Evolutionary conservation across 2,329 filamentous ascomycete genomes (phyloP).

Genomic region (Colletotrichum kahawae): DNA sequence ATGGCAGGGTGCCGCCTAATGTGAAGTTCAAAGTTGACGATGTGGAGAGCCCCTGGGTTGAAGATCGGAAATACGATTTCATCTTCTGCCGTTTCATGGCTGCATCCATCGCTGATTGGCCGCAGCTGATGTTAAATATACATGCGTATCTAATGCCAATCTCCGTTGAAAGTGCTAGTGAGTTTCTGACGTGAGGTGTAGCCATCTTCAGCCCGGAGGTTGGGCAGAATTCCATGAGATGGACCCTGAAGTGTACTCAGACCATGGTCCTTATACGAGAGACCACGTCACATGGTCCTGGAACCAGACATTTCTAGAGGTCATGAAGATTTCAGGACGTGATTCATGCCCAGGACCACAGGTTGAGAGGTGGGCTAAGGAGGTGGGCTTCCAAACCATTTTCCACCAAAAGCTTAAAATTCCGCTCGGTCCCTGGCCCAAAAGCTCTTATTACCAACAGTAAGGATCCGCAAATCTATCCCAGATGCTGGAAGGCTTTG

Average conservation of each 20-base stretch:
- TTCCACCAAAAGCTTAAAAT: slow-evolving; percentile 25
- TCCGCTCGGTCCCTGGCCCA: slow-evolving; percentile 41
- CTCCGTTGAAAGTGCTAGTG: background rate
- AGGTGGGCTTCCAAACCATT: too few species aligned
- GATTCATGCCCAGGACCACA: too few species aligned
- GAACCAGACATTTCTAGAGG: too few species aligned
- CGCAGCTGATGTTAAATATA: background rate
- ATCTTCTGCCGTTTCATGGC: slow-evolving; percentile 28
- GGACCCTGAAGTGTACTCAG: slow-evolving; percentile 10
- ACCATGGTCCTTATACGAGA: too few species aligned
- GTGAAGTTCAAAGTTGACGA: slow-evolving; percentile 71
- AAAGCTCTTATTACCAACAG: slow-evolving; percentile 42
- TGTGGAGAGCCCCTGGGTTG: slow-evolving; percentile 53
- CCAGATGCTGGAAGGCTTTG: background rate
- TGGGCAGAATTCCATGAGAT: slow-evolving; percentile 30
- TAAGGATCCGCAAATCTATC: background rate
- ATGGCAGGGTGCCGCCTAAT: slow-evolving; percentile 59
- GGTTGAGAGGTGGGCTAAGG: too few species aligned
- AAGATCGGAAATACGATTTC: slow-evolving; percentile 36
- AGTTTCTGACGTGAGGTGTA: background rate
- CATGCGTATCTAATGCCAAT: background rate
- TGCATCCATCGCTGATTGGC: background rate
- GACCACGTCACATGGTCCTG: too few species aligned
- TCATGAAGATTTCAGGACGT: too few species aligned
- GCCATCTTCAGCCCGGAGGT: slow-evolving; percentile 38